Evolutionary conservation across 2,329 filamentous ascomycete species (phyloP), one percentile per base, ranked within the genome.

Genomic region (Penicillium glabrum): DNA sequence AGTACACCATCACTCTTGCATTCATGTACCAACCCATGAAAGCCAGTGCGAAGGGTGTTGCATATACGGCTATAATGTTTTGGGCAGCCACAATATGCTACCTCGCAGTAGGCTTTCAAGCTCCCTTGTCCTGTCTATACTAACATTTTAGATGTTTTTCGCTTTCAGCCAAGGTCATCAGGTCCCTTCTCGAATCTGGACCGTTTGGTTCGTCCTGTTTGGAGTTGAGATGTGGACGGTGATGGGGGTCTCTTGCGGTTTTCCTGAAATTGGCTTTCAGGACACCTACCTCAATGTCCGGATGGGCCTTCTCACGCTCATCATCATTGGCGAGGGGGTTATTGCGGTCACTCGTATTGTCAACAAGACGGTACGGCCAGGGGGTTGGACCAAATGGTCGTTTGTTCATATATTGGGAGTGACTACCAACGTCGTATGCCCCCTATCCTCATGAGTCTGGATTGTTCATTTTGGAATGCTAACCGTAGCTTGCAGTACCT

Each of bases 311-410:
- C 75, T 89, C 54, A 89, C 86, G 0, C 77, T 88, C 47, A 87
- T 89, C 58, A 85, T 89, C 54, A 81, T 89, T 56, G 86, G 86
- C 14, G 86, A 89, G 65, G 85, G 85, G 50, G 82, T 86, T 16
- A 86, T 88, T 39, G 81, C 83, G n/a, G 75, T 88, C 27, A 82
- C 80, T 24, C 80, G 81, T 27, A 75, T 77, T 66, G 80, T 80
- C 35, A 82, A 88, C 19, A 82, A 81, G 41, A 81, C 77, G 56
- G 72, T 76, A 23, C 70, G 68, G 55, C 69, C 66, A 24, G 70
- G 70, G 21, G 75, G 73, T 29, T 76, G 75, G 70, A 75, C 74
- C 8, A 72, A 70, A 49, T 75, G 70, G 67, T 75, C 67, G 50
- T 75, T 72, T 70, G 67, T 72, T 41, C 74, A 72, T 62, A 73